These are phyloP conservation scores for Tremellales sp. DNA, from an alignment of 1,284 basidiomycete species.

Conservation along the genomic window DNA sequence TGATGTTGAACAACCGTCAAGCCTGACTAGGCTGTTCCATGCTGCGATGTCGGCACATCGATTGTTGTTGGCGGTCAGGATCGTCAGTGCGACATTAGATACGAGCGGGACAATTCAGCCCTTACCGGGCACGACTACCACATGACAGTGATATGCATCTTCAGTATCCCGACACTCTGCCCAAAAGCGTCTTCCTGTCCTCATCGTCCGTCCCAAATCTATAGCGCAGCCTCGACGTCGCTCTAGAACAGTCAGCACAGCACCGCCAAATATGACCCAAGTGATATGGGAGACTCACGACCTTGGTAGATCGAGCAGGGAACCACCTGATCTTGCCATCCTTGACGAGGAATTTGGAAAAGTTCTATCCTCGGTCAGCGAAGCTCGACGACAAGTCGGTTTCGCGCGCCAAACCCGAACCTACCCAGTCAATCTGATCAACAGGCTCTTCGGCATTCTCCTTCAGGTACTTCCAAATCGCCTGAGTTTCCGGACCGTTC, in stretches of 20 bases:
- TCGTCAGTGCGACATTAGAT: slow-evolving; percentile 5
- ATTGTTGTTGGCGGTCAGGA: not conserved
- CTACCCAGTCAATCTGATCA: slow-evolving; percentile 46
- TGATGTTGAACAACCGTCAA: not conserved
- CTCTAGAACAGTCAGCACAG: slow-evolving; percentile 15
- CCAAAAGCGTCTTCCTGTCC: too few relatives aligned
- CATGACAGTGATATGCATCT: too few relatives aligned
- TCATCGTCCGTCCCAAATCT: too few relatives aligned
- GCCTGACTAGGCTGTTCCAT: not conserved
- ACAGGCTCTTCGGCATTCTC: slow-evolving; percentile 40
- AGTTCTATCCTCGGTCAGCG: slow-evolving; percentile 42
- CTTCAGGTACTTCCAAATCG: slow-evolving; percentile 53
- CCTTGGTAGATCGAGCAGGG: slow-evolving; percentile 50
- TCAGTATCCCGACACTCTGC: too few relatives aligned
- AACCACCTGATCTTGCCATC: slow-evolving; percentile 52
- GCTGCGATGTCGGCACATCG: slow-evolving; percentile 2
- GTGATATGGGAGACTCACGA: slow-evolving; percentile 29
- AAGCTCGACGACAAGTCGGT: not conserved
- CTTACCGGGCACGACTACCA: too few relatives aligned
- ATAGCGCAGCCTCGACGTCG: slow-evolving; percentile 35
- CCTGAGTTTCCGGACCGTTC: slow-evolving; percentile 52
- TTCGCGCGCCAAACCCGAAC: slow-evolving; percentile 4
- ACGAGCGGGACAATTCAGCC: too few relatives aligned
- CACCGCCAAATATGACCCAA: not conserved
- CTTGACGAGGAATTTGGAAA: slow-evolving; percentile 52